phyloP scores from a whole-genome alignment of 2,329 filamentous ascomycete genomes.

The Colletotrichum coccodes region DNA sequence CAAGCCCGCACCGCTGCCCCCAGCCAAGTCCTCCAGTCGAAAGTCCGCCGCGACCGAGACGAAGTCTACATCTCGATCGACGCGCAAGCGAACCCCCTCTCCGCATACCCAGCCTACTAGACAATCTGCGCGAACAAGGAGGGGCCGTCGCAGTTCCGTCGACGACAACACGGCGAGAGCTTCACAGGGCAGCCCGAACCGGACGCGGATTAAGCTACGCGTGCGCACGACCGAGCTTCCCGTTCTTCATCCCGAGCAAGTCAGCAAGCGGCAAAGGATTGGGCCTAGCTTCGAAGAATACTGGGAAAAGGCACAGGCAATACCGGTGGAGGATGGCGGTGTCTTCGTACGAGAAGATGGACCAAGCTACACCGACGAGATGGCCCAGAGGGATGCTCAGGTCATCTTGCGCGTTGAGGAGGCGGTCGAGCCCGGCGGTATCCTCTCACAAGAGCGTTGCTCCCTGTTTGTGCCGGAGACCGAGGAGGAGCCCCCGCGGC shows the following conservation, averaged over 20 bases:
- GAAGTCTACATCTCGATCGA: conserved; percentile 43
- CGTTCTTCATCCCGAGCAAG: conserved; percentile 68
- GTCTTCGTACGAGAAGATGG: conserved; percentile 66
- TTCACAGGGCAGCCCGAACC: conserved; percentile 38
- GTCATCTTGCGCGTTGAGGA: conserved; percentile 76
- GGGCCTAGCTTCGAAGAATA: conserved; percentile 68
- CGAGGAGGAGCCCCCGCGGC: conserved; percentile 76
- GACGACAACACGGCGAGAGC: conserved; percentile 30
- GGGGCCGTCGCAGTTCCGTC: conserved; percentile 52
- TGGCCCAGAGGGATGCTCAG: conserved; percentile 74
- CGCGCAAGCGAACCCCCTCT: conserved; percentile 53
- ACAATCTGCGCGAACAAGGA: conserved; percentile 54
- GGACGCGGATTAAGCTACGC: conserved; percentile 60
- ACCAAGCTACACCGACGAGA: conserved; percentile 66
- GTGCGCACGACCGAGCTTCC: conserved; percentile 62
- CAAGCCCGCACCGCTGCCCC: conserved; percentile 27
- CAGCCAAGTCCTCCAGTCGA: conserved; percentile 40
- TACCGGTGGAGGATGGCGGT: conserved; percentile 69
- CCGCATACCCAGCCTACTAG: conserved; percentile 49
- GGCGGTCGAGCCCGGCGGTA: conserved; percentile 78
- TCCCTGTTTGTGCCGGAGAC: conserved; percentile 79
- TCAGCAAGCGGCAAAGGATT: conserved; percentile 62
- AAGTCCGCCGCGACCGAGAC: conserved; percentile 44
- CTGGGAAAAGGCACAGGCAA: conserved; percentile 58
- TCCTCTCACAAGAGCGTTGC: conserved; percentile 77